Percentiles rank a stretch among this genome's conserved stretches.
These are phyloP conservation scores for Fusarium chuoi DNA, from an alignment of 2,329 filamentous ascomycete species.

Conservation along the genomic window DNA sequence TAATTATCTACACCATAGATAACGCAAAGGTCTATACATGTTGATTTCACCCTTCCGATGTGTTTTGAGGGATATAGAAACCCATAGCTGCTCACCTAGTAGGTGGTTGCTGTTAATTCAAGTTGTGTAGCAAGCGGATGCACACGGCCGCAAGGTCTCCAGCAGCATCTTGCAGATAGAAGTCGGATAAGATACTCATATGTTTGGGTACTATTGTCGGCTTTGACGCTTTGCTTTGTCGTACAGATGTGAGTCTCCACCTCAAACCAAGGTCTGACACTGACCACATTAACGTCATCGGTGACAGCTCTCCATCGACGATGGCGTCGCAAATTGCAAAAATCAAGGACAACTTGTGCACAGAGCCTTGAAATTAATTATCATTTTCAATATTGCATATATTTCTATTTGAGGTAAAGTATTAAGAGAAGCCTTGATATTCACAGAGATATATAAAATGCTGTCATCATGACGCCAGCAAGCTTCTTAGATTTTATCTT, in stretches of 20 bases:
- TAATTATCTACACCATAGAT: background rate
- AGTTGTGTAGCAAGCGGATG: background rate
- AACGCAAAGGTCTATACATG: background rate
- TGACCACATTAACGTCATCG: conserved; percentile 30
- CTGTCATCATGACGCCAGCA: conserved; percentile 15
- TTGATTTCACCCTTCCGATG: background rate
- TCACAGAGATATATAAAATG: background rate
- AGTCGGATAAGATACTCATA: too few relatives aligned
- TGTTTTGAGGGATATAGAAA: background rate
- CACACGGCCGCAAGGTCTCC: background rate
- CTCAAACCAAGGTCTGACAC: conserved; percentile 22
- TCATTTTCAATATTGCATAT: background rate
- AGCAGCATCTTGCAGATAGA: background rate
- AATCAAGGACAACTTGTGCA: conserved; percentile 34
- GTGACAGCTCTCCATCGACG: conserved; percentile 23
- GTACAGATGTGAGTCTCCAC: conserved; percentile 16
- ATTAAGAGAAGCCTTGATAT: background rate
- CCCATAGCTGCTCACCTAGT: background rate
- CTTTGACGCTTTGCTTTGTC: background rate
- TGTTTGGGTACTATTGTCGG: conserved; percentile 9
- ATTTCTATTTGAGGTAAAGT: conserved; percentile 1
- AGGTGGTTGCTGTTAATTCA: background rate
- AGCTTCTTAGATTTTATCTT: background rate
- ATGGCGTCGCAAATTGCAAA: conserved; percentile 29
- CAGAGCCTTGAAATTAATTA: conserved; percentile 16